Evolutionary conservation across 2,329 filamentous ascomycete species (phyloP).

Genomic region (Aspergillus calidoustus): DNA sequence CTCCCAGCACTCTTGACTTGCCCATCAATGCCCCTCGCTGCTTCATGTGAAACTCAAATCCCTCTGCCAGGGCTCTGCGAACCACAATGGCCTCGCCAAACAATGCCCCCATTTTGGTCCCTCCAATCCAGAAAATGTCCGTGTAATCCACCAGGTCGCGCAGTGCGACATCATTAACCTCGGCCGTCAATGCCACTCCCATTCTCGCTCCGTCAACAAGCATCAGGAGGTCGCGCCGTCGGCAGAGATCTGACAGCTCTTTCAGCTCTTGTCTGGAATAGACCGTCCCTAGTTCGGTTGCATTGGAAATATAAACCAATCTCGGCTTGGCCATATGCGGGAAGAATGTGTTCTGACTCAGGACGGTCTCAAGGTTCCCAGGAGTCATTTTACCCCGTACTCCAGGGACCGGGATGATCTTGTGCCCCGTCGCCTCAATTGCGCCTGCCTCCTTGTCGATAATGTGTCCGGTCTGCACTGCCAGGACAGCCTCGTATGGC

Average conservation of each 20-base stretch:
- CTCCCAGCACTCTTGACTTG: slow-evolving; percentile 55
- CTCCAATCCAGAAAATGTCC: slow-evolving; percentile 61
- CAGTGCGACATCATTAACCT: slow-evolving; percentile 50
- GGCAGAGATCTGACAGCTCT: slow-evolving; percentile 51
- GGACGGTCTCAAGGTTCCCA: slow-evolving; percentile 45
- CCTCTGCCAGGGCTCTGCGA: slow-evolving; percentile 50
- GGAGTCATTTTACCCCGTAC: slow-evolving; percentile 55
- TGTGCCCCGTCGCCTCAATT: slow-evolving; percentile 57
- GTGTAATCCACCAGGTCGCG: slow-evolving; percentile 53
- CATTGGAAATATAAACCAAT: slow-evolving; percentile 59
- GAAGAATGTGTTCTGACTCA: slow-evolving; percentile 56
- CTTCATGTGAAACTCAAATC: slow-evolving; percentile 58
- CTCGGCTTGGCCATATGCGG: slow-evolving; percentile 58
- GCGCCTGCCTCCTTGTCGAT: slow-evolving; percentile 57
- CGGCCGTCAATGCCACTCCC: slow-evolving; percentile 49
- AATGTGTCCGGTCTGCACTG: slow-evolving; percentile 56
- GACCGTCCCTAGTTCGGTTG: slow-evolving; percentile 56
- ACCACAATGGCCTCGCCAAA: slow-evolving; percentile 58
- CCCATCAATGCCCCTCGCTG: slow-evolving; percentile 57
- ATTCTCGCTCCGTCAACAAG: slow-evolving; percentile 57
- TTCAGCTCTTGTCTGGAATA: slow-evolving; percentile 51
- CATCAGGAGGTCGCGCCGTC: slow-evolving; percentile 47
- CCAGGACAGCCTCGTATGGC: slow-evolving; percentile 58
- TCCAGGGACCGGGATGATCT: slow-evolving; percentile 55
- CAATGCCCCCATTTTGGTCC: slow-evolving; percentile 57